These are phyloP conservation scores for Kappamyces sp. DNA, from an alignment of 192 early-diverging fungal species.

Conservation along the genomic window DNA sequence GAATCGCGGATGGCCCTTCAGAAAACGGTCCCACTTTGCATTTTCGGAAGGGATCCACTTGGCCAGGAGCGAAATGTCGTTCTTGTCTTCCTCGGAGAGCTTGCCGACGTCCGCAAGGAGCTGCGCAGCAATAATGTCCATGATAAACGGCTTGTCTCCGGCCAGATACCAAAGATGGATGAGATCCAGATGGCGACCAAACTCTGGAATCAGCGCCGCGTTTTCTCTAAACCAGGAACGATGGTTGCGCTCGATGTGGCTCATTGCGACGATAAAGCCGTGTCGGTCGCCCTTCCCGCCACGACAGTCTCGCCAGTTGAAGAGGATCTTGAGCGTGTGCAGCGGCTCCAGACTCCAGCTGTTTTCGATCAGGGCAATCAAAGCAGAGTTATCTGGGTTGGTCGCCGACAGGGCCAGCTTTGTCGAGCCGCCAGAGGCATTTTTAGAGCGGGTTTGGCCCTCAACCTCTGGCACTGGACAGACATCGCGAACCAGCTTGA, in stretches of 20 bases:
- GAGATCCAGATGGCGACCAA: background rate
- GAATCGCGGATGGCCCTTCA: background rate
- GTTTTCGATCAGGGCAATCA: background rate
- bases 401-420: too few species aligned
- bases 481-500: background rate
- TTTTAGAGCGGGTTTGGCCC: background rate
- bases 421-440: too few species aligned
- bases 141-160: background rate
- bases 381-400: too few species aligned
- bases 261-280: conserved; percentile 2
- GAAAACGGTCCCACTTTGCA: background rate
- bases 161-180: background rate
- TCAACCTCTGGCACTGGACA: background rate
- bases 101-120: background rate
- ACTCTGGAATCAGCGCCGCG: background rate
- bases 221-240: background rate
- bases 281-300: conserved; percentile 9
- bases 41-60: conserved; percentile 6
- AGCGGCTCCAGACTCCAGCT: background rate
- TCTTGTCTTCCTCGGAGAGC: background rate
- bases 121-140: background rate
- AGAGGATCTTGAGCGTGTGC: conserved; percentile 5
- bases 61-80: conserved; percentile 3
- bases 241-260: background rate
- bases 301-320: conserved; percentile 12